Percentiles rank a stretch among this genome's conserved stretches.
Evolutionary conservation across 441 rosid species (phyloP).

Genomic region (Corymbia citriodora): DNA sequence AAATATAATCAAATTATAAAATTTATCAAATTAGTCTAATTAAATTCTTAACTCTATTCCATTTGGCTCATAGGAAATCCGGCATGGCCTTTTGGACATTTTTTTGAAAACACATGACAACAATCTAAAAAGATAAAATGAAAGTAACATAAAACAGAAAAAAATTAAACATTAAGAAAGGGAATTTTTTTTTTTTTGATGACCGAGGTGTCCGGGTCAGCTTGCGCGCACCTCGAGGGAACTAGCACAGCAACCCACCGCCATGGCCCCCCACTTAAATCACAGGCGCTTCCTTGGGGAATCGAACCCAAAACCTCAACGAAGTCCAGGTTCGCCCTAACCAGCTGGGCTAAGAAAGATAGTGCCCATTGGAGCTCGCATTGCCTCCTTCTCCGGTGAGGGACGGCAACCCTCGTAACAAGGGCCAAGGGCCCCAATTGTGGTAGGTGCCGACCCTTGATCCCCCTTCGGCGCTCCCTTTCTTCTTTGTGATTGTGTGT

Average conservation of each 20-base stretch:
- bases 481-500: background rate
- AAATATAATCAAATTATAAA: background rate
- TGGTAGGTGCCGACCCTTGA: background rate
- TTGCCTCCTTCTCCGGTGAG: background rate
- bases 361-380: background rate
- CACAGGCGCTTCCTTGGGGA: no score
- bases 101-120: background rate
- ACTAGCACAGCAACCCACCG: no score
- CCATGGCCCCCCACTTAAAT: no score
- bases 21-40: rapidly evolving
- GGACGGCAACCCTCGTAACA: background rate
- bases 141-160: no score
- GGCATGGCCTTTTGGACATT: background rate
- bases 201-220: no score
- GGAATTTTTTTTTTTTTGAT: no score
- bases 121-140: background rate
- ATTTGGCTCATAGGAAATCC: rapidly evolving
- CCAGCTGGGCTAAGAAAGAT: no score
- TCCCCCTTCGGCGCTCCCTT: rapidly evolving
- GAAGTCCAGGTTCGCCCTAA: no score
- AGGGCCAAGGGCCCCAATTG: rapidly evolving
- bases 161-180: no score
- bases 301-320: no score
- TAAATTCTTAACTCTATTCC: background rate
- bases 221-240: no score